Conservation (phyloP, 371 early-diverging fungal genomes). For the Umbelopsis sp. region DNA sequence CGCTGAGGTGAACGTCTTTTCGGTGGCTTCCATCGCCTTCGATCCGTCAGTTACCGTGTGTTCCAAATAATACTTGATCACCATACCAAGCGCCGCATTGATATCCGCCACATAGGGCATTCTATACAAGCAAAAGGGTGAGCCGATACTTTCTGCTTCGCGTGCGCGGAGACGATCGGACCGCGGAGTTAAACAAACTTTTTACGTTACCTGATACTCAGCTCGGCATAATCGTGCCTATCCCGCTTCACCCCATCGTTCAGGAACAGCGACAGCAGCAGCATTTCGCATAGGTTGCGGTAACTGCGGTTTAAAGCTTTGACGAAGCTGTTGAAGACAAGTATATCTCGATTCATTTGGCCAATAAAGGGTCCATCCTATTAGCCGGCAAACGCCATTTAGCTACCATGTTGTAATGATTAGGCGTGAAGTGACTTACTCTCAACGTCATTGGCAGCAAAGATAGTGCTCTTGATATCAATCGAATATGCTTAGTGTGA, state of each 20-base stretch:
- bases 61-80: constrained; percentile 54
- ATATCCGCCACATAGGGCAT: constrained; percentile 56
- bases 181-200: neutral
- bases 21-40: constrained; percentile 28
- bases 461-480: constrained; percentile 62
- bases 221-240: constrained; percentile 52
- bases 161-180: neutral
- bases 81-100: constrained; percentile 59
- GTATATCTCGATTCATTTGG: constrained; percentile 71
- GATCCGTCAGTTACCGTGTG: constrained; percentile 30
- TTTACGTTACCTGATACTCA: constrained; percentile 21
- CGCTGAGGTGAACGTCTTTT: constrained; percentile 49
- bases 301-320: constrained; percentile 64
- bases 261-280: constrained; percentile 59
- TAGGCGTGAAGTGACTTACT: constrained; percentile 28
- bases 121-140: constrained; percentile 27
- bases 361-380: constrained; percentile 63
- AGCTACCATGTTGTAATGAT: neutral
- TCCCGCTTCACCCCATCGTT: constrained; percentile 56
- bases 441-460: constrained; percentile 54
- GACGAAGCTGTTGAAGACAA: constrained; percentile 74
- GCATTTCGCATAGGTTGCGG: constrained; percentile 65
- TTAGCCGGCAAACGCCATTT: constrained; percentile 20
- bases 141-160: neutral
- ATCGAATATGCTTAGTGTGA: constrained; percentile 40